Base-by-base conservation (phyloP, 1,139 yeast species). In the Geotrichum siamense region DNA sequence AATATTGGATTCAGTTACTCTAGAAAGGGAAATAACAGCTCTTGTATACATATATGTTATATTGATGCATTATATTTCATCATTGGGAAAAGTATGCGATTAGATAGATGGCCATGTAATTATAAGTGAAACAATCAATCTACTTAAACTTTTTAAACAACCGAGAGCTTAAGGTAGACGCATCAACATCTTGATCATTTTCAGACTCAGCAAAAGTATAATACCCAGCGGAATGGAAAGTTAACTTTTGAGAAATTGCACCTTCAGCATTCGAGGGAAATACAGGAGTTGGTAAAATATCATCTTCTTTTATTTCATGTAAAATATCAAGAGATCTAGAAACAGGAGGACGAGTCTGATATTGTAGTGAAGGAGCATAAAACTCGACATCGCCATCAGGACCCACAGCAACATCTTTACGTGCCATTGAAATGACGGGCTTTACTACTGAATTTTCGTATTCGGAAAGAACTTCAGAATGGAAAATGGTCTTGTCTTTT, bases 391-490 rank as follows among this genome's bases (percentile, higher is more conserved):
- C 47, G 39, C 75, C 58, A 55, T 63, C 62, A 26, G 86, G 78
- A 58, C 82, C 89, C 9, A 81, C 69, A 19, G 36, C 27, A n/a
- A 20, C 39, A 55, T 82, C 87, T 52, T 79, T 75, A 44, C 71
- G 70, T 43, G 71, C 61, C 6, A 71, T 69, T 5, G 77, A 70
- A 1, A 76, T 63, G 44, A 73, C 72, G 2, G 89, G 87, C 40
- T 72, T 71, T n/a, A 82, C 82, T 51, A 71, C 76, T 57, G 82
- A 82, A 34, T 70, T 64, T 52, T 79, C 75, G 55, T 79, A 79
- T 55, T 82, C 93, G 28, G 71, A 72, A 49, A 79, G 68, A 55
- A 77, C 75, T 54, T 82, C 86, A 50, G 73, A 76, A 51, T 72
- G 74, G 5, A 83, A 57, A 10, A 80, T 67, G 44, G 75, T 76